Percentiles rank a stretch among this genome's conserved stretches.
Conservation (phyloP, 1,284 basidiomycete species). For the Ustilago hordei region DNA sequence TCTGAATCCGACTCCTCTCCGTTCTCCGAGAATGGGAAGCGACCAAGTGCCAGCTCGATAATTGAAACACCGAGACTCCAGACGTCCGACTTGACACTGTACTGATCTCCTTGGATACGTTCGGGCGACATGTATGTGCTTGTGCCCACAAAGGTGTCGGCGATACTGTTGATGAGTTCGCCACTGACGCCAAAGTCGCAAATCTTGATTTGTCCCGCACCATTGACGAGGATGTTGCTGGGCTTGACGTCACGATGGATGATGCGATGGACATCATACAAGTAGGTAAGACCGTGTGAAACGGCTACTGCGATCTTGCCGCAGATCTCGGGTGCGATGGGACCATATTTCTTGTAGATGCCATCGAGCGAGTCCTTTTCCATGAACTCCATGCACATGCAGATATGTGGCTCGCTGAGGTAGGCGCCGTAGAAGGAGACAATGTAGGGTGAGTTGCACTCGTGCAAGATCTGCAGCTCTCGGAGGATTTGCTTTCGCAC, state of each 20-base stretch:
- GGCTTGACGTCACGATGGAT: constrained; percentile 99
- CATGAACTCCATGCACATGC: constrained; percentile 99
- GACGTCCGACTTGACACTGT: constrained; percentile 96
- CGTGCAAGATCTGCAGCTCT: constrained; percentile 98
- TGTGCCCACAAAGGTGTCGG: constrained; percentile 98
- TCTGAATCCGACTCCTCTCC: constrained; percentile 40
- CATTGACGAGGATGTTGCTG: constrained; percentile 95
- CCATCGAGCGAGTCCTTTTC: constrained; percentile 81
- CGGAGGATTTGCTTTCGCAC: constrained; percentile 98
- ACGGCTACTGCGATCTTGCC: constrained; percentile 91
- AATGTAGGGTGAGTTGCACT: constrained; percentile 92
- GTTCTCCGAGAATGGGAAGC: constrained; percentile 80
- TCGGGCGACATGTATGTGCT: constrained; percentile 99
- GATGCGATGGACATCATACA: constrained; percentile 99
- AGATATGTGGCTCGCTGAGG: constrained; percentile 94
- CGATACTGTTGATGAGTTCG: constrained; percentile 97
- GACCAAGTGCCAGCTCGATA: constrained; percentile 91
- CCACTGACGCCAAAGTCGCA: constrained; percentile 99
- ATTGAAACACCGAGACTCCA: constrained; percentile 96
- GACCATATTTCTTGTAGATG: constrained; percentile 92
- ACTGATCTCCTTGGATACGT: constrained; percentile 96
- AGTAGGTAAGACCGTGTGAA: constrained; percentile 91
- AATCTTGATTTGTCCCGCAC: constrained; percentile 93
- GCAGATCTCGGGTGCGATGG: constrained; percentile 89
- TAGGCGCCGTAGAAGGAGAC: constrained; percentile 97